These are phyloP conservation scores for Hypoxylon lenormandii DNA, from an alignment of 495 filamentous ascomycete species.

Conservation along the genomic window DNA sequence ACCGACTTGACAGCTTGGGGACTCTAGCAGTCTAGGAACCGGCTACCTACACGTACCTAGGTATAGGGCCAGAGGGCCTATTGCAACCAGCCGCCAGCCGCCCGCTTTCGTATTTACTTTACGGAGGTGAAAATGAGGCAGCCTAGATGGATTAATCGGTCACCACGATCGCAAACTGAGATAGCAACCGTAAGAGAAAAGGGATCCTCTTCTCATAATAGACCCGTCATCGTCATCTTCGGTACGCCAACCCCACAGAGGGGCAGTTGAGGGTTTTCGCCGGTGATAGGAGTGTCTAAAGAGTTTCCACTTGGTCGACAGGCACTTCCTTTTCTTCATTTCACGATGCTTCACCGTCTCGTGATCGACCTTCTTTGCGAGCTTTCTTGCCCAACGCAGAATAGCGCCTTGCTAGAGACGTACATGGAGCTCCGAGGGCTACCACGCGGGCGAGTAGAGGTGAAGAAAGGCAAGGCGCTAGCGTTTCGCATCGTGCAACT, in stretches of 20 bases:
- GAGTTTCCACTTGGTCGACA: constrained; percentile 38
- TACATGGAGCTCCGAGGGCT: background rate
- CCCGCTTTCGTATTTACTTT: constrained; percentile 3
- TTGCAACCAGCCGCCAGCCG: background rate
- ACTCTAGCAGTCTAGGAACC: too few relatives aligned
- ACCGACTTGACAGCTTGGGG: too few relatives aligned
- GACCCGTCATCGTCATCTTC: constrained; percentile 23
- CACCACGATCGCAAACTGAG: constrained; percentile 10
- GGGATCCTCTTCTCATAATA: background rate
- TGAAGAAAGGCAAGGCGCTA: constrained; percentile 32
- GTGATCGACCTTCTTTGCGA: constrained; percentile 16
- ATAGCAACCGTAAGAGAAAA: background rate
- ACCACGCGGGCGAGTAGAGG: constrained; percentile 29
- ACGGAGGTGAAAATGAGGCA: background rate
- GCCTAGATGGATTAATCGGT: constrained; percentile 10
- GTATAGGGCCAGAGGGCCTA: too few relatives aligned
- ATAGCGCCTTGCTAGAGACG: constrained; percentile 30
- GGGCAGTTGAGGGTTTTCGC: constrained; percentile 28
- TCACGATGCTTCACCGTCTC: constrained; percentile 20
- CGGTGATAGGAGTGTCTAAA: constrained; percentile 40
- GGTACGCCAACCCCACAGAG: constrained; percentile 40
- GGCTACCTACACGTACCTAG: too few relatives aligned
- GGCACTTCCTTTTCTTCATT: constrained; percentile 29
- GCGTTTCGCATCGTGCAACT: constrained; percentile 43
- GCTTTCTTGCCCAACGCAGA: constrained; percentile 13